These are phyloP conservation scores for Lonicera japonica DNA, from an alignment of 129 eudicot species.

Conservation along the genomic window DNA sequence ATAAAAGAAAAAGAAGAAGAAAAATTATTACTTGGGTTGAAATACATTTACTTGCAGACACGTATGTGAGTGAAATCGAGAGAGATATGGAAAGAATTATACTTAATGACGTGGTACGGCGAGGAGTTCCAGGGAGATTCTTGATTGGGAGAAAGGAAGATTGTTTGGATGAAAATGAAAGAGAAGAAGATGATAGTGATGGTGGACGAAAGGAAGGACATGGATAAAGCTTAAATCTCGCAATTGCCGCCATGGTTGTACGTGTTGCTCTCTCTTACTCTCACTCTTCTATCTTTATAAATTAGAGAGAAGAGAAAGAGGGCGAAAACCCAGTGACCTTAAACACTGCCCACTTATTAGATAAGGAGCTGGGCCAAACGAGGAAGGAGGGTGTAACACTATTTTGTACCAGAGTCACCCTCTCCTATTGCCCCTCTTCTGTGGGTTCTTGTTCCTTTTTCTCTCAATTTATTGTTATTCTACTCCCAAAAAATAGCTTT, in stretches of 20 bases:
- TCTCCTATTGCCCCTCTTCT: too few species aligned
- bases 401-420: too few species aligned
- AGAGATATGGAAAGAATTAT: background rate
- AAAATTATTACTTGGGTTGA: too few species aligned
- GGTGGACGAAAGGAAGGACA: conserved; percentile 19
- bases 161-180: conserved; percentile 15
- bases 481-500: too few species aligned
- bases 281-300: too few species aligned
- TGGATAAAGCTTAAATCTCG: conserved; percentile 11
- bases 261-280: background rate
- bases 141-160: conserved; percentile 10
- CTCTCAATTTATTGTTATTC: too few species aligned
- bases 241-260: conserved; percentile 33
- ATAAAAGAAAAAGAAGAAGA: background rate
- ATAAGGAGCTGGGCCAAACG: too few species aligned
- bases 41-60: background rate
- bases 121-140: conserved; percentile 1
- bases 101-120: conserved; percentile 20
- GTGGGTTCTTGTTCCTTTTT: too few species aligned
- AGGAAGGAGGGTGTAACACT: too few species aligned
- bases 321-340: too few species aligned
- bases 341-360: too few species aligned
- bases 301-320: too few species aligned
- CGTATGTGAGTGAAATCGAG: background rate
- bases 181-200: conserved; percentile 6